Conservation (phyloP, 164 flowering plant species). For the Paratinospora sagittata region DNA sequence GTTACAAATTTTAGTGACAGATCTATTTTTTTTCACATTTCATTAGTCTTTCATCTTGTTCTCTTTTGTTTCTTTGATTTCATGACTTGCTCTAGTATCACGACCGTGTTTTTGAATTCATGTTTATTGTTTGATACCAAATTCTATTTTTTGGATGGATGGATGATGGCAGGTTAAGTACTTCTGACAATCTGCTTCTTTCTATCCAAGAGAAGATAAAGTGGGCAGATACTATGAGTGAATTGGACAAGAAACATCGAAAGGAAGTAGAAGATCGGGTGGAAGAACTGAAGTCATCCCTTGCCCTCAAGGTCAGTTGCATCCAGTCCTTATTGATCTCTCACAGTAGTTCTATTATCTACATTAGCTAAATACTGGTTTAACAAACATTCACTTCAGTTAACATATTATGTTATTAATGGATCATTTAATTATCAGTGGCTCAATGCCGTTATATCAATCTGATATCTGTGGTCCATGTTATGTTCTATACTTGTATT, state of each 20-base stretch:
- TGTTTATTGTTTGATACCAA: neutral
- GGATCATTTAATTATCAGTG: neutral
- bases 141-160: constrained; percentile 4
- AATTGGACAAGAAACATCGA: constrained; percentile 61
- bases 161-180: constrained; percentile 47
- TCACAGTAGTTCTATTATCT: neutral
- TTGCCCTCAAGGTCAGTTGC: constrained; percentile 75
- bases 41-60: neutral
- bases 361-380: neutral
- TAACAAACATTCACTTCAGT: neutral
- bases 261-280: constrained; percentile 72
- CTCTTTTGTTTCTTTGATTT: neutral
- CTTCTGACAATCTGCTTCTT: constrained; percentile 76
- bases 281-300: constrained; percentile 73
- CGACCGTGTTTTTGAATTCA: neutral
- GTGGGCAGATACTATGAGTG: constrained; percentile 90
- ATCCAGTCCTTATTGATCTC: constrained; percentile 10
- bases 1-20: neutral
- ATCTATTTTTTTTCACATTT: neutral
- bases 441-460: neutral
- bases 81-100: neutral
- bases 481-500: no score
- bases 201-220: constrained; percentile 94
- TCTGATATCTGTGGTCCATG: neutral
- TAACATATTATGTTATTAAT: neutral